Conservation (phyloP, 139 green algal genomes). For the Ulvella scutata region DNA sequence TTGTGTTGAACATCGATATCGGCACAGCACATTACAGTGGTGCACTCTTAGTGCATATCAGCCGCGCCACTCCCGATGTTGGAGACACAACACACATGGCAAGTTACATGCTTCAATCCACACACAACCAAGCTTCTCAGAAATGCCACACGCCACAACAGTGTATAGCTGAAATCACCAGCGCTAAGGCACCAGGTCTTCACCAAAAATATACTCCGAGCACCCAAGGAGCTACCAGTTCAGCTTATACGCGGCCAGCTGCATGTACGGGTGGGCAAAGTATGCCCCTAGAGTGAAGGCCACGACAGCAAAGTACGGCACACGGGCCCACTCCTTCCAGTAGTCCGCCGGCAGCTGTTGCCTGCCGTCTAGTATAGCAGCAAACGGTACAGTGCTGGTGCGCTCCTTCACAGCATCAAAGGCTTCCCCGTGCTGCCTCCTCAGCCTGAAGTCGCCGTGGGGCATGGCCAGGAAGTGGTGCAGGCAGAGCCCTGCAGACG, state of each 20-base stretch:
- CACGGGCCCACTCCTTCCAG: conserved; percentile 82
- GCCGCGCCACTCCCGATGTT: no score
- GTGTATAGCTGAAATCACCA: no score
- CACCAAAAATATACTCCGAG: no score
- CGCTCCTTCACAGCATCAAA: conserved; percentile 73
- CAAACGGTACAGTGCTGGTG: conserved; percentile 78
- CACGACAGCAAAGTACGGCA: conserved; percentile 67
- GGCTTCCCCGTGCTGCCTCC: conserved; percentile 65
- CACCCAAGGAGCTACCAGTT: conserved; percentile 76
- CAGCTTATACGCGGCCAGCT: conserved; percentile 55
- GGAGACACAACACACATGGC: no score
- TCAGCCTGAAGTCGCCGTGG: conserved; percentile 82
- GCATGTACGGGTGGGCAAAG: conserved; percentile 80
- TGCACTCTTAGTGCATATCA: no score
- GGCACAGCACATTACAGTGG: no score
- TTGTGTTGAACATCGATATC: no score
- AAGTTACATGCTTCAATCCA: no score
- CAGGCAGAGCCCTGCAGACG: conserved; percentile 63
- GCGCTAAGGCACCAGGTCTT: no score
- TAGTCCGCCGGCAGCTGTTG: conserved; percentile 84
- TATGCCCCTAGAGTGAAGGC: conserved; percentile 79
- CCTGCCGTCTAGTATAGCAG: conserved; percentile 73
- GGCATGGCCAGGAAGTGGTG: conserved; percentile 91
- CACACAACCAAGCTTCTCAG: no score
- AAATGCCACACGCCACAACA: no score